Evolutionary conservation across 73 alveolate species (phyloP).

Genomic region (Stentor roeselii): DNA sequence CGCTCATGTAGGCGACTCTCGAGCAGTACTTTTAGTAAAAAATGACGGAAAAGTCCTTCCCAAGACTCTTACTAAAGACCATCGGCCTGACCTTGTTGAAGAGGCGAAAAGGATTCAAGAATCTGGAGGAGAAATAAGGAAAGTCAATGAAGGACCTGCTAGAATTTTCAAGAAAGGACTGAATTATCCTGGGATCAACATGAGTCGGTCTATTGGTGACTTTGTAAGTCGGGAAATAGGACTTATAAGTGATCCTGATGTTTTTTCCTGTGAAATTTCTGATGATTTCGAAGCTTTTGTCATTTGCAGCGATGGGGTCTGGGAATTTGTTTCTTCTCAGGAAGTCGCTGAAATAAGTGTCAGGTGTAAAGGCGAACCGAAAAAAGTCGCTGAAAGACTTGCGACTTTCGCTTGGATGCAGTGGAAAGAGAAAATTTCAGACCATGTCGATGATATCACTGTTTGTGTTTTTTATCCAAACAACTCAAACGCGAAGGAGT

Average conservation of each 20-base stretch:
- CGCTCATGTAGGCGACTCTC: constrained; percentile 35
- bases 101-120: constrained; percentile 44
- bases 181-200: constrained; percentile 70
- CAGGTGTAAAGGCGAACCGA: not conserved
- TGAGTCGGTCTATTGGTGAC: constrained; percentile 81
- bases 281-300: not conserved
- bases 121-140: constrained; percentile 28
- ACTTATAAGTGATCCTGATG: constrained; percentile 72
- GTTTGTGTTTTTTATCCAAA: not conserved
- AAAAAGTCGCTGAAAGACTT: constrained; percentile 8
- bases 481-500: no score
- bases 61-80: constrained; percentile 48
- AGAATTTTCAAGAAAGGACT: constrained; percentile 60
- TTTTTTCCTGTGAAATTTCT: not conserved
- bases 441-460: constrained; percentile 1
- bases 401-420: not conserved
- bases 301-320: constrained; percentile 27
- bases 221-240: constrained; percentile 71
- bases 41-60: not conserved
- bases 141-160: not conserved
- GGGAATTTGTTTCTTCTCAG: constrained; percentile 26
- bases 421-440: not conserved
- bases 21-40: constrained; percentile 30
- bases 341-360: not conserved
- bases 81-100: constrained; percentile 51